A percentile compares a stretch with the other conserved stretches of the same genome.
Conservation (phyloP, 495 filamentous ascomycete species). For the Saxispiralis lemnorum region DNA sequence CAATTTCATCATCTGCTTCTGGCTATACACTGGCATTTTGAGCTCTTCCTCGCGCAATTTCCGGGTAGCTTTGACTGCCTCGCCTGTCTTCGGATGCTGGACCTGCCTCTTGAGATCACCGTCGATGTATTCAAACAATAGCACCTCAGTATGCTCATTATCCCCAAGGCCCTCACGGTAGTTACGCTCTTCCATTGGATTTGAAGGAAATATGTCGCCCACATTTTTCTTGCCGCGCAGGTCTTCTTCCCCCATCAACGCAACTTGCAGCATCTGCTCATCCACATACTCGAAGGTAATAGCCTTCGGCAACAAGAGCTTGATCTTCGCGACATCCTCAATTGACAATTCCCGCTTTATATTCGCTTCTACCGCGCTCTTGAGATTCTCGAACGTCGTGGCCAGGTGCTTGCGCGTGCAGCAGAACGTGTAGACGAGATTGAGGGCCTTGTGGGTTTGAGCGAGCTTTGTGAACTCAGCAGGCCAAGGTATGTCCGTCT, state of each 20-base stretch:
- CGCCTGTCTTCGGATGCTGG: conserved; percentile 48
- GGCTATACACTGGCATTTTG: conserved; percentile 85
- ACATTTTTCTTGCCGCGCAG: conserved; percentile 29
- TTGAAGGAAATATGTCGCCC: conserved; percentile 19
- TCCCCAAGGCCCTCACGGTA: conserved; percentile 19
- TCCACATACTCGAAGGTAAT: conserved; percentile 79
- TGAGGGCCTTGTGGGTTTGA: conserved; percentile 67
- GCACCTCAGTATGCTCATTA: conserved; percentile 39
- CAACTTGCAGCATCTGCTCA: conserved; percentile 59
- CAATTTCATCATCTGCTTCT: conserved; percentile 74
- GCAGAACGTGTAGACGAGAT: conserved; percentile 86
- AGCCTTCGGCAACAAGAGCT: conserved; percentile 53
- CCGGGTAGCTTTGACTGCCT: conserved; percentile 43
- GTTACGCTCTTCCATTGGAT: conserved; percentile 12
- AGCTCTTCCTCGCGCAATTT: conserved; percentile 58
- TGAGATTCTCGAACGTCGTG: conserved; percentile 80
- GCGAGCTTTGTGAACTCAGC: conserved; percentile 51
- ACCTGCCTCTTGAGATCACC: conserved; percentile 76
- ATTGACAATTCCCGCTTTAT: conserved; percentile 50
- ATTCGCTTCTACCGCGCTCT: conserved; percentile 66
- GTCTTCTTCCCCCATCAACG: conserved; percentile 48
- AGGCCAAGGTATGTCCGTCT: conserved; percentile 49
- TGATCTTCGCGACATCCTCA: conserved; percentile 69
- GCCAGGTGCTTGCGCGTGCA: conserved; percentile 79
- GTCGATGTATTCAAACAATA: conserved; percentile 86